Percentiles rank a stretch among this genome's conserved stretches.
Conservation (phyloP, 345 rosid species). For the Corymbia maculata region DNA sequence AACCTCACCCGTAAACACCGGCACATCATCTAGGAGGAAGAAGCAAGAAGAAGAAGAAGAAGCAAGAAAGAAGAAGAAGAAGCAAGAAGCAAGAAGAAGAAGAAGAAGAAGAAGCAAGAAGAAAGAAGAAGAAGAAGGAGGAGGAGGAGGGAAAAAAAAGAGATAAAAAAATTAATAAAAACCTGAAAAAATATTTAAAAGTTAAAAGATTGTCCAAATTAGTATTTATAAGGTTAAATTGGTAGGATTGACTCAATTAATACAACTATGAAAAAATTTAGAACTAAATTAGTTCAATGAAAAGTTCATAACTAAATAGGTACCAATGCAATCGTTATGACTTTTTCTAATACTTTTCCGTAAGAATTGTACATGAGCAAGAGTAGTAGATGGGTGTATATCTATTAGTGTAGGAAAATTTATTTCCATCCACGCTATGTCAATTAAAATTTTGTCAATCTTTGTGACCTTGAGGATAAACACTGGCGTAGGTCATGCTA, state of each 20-base stretch:
- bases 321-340: not conserved
- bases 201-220: not conserved
- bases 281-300: not conserved
- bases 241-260: not conserved
- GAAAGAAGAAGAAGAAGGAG: too few relatives aligned
- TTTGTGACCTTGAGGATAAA: not conserved
- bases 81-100: too few relatives aligned
- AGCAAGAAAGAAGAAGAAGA: not conserved
- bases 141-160: not conserved
- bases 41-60: not conserved
- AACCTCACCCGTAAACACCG: not conserved
- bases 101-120: not conserved
- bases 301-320: too few relatives aligned
- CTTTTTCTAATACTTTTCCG: not conserved
- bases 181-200: too few relatives aligned
- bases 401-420: not conserved
- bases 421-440: not conserved
- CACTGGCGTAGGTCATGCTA: not conserved
- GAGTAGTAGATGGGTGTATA: not conserved
- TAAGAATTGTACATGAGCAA: not conserved
- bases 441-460: not conserved
- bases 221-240: not conserved
- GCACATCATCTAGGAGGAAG: not conserved
- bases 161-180: too few relatives aligned
- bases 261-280: too few relatives aligned